Percentiles rank a stretch among this genome's conserved stretches.
These are phyloP conservation scores for Eustoma russellianum DNA, from an alignment of 257 asterid species.

Conservation along the genomic window DNA sequence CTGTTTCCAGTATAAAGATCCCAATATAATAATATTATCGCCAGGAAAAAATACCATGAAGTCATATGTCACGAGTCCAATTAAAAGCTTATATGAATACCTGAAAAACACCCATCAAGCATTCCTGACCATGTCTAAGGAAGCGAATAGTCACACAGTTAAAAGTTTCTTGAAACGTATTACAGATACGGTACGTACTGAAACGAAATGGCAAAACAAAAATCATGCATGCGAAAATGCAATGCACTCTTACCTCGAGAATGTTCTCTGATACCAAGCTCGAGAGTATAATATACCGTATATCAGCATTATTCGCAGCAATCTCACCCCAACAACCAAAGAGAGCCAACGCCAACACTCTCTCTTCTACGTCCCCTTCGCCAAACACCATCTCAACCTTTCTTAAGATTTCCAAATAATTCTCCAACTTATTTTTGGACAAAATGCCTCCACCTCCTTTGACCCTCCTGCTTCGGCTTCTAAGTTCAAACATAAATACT, in stretches of 20 bases:
- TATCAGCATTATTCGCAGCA: slow-evolving; percentile 46
- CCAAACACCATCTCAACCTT: slow-evolving; percentile 73
- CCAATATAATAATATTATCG: no score
- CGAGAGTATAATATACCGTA: slow-evolving; percentile 57
- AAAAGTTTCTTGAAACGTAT: no score
- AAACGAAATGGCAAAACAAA: no score
- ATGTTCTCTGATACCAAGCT: slow-evolving; percentile 44
- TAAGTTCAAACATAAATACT: slow-evolving; percentile 36
- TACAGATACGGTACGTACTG: no score
- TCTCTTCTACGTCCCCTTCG: slow-evolving; percentile 63
- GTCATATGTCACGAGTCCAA: no score
- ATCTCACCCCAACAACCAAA: slow-evolving; percentile 80
- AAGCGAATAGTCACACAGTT: no score
- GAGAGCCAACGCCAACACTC: slow-evolving; percentile 48
- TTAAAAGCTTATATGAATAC: no score
- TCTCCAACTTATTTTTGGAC: slow-evolving; percentile 42
- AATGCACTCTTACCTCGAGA: slow-evolving; percentile 34
- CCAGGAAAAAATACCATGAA: no score
- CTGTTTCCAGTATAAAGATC: no score
- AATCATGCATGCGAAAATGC: no score
- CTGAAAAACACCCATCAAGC: no score
- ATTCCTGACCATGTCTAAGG: no score
- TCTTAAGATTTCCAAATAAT: slow-evolving; percentile 54
- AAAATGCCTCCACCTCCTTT: slow-evolving; percentile 28
- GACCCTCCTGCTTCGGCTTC: slow-evolving; percentile 14